Conservation (phyloP, 768 basidiomycete genomes). For the Cystobasidium onofrii region DNA sequence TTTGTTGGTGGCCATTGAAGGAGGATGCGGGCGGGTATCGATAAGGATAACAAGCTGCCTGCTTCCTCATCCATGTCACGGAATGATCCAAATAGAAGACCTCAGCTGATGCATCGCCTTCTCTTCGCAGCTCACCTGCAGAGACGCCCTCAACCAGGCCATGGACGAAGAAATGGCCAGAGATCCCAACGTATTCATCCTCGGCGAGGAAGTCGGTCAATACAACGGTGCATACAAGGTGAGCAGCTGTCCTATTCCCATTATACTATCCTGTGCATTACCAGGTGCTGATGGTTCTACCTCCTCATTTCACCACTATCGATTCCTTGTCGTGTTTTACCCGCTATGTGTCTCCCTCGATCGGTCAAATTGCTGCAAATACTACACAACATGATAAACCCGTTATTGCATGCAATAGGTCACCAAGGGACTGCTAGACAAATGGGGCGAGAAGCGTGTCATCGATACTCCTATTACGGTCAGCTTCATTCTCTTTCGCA, state of each 20-base stretch:
- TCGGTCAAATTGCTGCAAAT: neutral
- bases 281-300: too few species aligned
- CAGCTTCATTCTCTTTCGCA: conserved; percentile 35
- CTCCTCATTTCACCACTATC: too few species aligned
- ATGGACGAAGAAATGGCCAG: conserved; percentile 99
- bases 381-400: too few species aligned
- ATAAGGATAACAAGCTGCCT: neutral
- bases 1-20: neutral
- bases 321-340: neutral
- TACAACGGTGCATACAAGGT: conserved; percentile 56
- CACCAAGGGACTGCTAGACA: conserved; percentile 96
- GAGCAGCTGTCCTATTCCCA: neutral
- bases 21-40: neutral
- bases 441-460: conserved; percentile 97
- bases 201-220: conserved; percentile 95
- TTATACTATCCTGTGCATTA: too few species aligned
- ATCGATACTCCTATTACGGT: conserved; percentile 78
- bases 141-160: conserved; percentile 91
- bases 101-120: neutral
- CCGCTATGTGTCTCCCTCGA: conserved; percentile 4
- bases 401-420: conserved; percentile 56
- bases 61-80: neutral
- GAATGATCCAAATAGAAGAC: neutral
- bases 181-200: conserved; percentile 84
- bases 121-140: conserved; percentile 75